These are phyloP conservation scores for Globisporangium lucens DNA, from an alignment of 352 stramenopile species.

Conservation along the genomic window DNA sequence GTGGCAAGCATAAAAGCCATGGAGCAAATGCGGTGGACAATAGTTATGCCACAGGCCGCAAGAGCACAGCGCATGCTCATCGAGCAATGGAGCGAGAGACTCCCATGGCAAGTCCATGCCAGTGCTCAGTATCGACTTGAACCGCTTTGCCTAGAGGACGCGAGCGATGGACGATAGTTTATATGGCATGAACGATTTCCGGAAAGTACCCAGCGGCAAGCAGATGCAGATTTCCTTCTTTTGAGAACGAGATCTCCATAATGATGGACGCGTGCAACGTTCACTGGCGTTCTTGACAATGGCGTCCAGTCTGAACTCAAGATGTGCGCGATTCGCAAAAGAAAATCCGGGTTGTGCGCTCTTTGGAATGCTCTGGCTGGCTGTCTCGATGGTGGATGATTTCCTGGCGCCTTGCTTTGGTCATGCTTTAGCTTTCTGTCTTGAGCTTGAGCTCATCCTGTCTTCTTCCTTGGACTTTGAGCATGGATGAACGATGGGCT, in stretches of 20 bases:
- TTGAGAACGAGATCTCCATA: no score
- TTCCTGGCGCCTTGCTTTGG: background rate
- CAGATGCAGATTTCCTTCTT: no score
- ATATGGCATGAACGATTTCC: no score
- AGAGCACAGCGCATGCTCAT: no score
- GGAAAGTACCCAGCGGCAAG: no score
- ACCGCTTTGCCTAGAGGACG: background rate
- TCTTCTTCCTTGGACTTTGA: background rate
- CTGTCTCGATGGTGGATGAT: background rate
- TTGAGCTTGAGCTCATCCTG: background rate
- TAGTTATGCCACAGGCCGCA: no score
- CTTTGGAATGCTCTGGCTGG: background rate
- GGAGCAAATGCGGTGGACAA: no score
- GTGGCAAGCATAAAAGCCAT: no score
- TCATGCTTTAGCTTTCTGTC: background rate
- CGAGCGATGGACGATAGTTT: background rate
- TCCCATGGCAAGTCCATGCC: no score
- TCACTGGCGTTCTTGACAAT: background rate
- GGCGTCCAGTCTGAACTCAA: background rate
- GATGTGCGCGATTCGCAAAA: background rate
- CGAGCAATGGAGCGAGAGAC: no score
- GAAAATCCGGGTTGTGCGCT: background rate
- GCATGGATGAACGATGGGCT: no score
- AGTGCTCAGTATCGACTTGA: no score
- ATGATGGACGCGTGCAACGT: background rate